Evolutionary conservation across 75 land plant genomes (phyloP), one percentile per base, ranked within the genome.

Genomic region (Sequoiadendron giganteum): DNA sequence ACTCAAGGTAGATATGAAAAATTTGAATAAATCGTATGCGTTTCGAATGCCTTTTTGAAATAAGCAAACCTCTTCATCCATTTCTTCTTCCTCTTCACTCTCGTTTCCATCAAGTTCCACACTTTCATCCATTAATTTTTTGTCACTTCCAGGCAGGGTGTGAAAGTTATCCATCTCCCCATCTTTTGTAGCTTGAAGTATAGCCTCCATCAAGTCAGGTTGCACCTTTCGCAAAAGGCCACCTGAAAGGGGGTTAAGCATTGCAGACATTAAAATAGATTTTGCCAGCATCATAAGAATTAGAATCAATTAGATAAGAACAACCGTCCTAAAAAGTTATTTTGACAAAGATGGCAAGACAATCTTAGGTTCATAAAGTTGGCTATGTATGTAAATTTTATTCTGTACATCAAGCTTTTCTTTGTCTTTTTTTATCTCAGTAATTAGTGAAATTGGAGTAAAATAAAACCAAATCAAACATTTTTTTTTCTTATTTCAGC

Each of bases 131-230:
- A 43, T n/a, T 30, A 84, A 15, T 56, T 49, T 32, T 36, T 36
- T 25, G 25, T 88, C 81, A 38, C 42, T 52, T 88, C 87, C 87
- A 83, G 85, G 38, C 56, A 94, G 85, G 28, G 85, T 81, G 68
- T 86, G 86, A 30, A 95, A 77, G 42, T 48, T 91, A 73, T 58
- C 79, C 28, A 85, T 86, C 88, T 96, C 99, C 58, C 97, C 97
- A 90, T 91, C 96, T 90, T 93, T 95, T 82, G 92, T 87, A 77
- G 97, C 94, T 85, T 95, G 92, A 82, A 97, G 92, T 39, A 96
- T 79, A 47, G 86, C 89, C 88, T 94, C 97, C 97, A 97, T 95
- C 89, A 96, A 86, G 89, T 94, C 95, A 54, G 97, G 97, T 58
- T 95, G 85, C n/a, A 85, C 97, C 25, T 92, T 91, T 87, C 97